phyloP scores from a whole-genome alignment of 2,329 filamentous ascomycete genomes.

The Trichoderma atroviride region DNA sequence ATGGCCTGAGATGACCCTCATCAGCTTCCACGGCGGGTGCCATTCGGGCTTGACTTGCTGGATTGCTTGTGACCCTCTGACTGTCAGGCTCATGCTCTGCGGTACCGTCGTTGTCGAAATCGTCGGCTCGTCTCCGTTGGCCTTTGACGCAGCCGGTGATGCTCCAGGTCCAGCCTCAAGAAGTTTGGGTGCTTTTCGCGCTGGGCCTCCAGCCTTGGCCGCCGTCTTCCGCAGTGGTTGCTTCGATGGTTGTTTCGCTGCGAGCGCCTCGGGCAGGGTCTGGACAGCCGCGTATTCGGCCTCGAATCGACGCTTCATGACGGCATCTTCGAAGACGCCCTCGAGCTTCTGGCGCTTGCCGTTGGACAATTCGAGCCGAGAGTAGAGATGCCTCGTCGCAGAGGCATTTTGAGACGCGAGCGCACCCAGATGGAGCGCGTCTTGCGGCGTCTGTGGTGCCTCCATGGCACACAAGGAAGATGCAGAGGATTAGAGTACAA shows the following conservation, averaged over 20 bases:
- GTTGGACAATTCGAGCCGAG: constrained; percentile 34
- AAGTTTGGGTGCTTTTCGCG: constrained; percentile 41
- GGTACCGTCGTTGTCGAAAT: constrained; percentile 18
- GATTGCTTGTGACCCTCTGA: constrained; percentile 36
- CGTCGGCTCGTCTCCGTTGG: constrained; percentile 28
- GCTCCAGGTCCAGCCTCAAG: constrained; percentile 46
- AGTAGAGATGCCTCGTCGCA: constrained; percentile 39
- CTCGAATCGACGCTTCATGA: constrained; percentile 56
- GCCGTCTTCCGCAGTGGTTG: constrained; percentile 38
- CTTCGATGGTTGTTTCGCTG: constrained; percentile 71
- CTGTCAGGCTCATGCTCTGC: constrained; percentile 40
- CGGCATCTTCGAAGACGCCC: constrained; percentile 40
- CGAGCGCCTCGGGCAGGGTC: constrained; percentile 75
- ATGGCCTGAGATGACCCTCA: constrained; percentile 96
- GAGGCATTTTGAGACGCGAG: constrained; percentile 43
- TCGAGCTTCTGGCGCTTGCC: constrained; percentile 46
- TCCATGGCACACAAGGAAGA: constrained; percentile 36
- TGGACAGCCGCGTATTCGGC: constrained; percentile 78
- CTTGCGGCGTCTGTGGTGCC: constrained; percentile 38
- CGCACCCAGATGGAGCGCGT: constrained; percentile 40
- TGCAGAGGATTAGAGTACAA: neutral
- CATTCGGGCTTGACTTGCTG: constrained; percentile 76
- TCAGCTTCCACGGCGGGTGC: constrained; percentile 98
- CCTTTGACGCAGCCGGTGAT: constrained; percentile 27
- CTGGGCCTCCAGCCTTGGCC: constrained; percentile 54